A percentile compares a stretch with the other conserved stretches of the same genome.
These are phyloP conservation scores for Tetratostichococcus sp. DNA, from an alignment of 139 green algal species.

Conservation along the genomic window DNA sequence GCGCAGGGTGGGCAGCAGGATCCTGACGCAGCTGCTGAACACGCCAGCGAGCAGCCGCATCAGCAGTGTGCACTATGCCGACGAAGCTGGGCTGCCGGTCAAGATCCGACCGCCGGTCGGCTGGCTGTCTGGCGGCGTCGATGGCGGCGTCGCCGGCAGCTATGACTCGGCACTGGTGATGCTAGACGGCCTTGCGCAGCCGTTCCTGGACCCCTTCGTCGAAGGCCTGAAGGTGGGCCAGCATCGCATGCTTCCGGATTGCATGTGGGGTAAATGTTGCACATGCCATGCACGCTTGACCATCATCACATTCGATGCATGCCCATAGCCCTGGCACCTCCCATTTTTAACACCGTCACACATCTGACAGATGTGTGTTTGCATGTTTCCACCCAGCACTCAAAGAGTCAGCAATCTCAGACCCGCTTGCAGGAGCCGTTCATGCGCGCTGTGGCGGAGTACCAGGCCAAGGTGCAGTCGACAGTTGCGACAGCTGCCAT, in stretches of 20 bases:
- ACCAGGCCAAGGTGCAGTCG: neutral
- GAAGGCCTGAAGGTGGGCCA: neutral
- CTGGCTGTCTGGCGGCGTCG: no score
- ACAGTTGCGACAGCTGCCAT: neutral
- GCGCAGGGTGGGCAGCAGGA: neutral
- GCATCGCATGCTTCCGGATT: no score
- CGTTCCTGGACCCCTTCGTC: neutral
- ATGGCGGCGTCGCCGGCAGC: no score
- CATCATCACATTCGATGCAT: no score
- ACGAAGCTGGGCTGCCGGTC: neutral
- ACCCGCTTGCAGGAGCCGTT: neutral
- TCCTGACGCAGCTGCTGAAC: neutral
- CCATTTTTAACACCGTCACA: no score
- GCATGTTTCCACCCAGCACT: no score
- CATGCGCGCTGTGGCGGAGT: neutral
- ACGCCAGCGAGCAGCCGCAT: neutral
- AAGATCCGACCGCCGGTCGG: no score
- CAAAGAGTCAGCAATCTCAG: no score
- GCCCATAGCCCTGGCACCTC: no score
- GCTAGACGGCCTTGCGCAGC: neutral
- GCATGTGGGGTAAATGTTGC: no score
- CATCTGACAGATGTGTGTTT: no score
- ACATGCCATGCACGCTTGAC: no score
- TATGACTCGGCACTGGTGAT: neutral
- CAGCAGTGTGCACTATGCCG: neutral